Evolutionary conservation across 1,139 yeast genomes (phyloP).

Genomic region (Candida tropicalis): DNA sequence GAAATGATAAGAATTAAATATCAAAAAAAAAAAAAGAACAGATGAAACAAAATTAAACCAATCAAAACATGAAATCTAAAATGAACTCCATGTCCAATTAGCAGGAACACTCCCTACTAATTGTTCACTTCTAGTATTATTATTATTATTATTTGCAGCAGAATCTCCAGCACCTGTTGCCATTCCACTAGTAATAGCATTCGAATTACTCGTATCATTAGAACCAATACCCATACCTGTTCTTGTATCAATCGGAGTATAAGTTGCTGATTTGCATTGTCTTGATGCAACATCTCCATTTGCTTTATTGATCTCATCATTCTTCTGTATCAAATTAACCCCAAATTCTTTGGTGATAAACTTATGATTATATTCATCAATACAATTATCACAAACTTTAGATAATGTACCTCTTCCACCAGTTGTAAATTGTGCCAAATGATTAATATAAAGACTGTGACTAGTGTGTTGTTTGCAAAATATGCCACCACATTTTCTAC

Average conservation of each 20-base stretch:
- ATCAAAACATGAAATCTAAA: no score
- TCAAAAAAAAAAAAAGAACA: background rate
- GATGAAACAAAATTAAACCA: background rate
- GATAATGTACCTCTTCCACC: constrained; percentile 75
- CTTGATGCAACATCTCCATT: background rate
- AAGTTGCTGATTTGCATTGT: constrained; percentile 1
- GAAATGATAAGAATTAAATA: background rate
- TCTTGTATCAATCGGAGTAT: background rate
- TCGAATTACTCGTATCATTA: background rate
- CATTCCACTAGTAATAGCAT: background rate
- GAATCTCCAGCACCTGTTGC: background rate
- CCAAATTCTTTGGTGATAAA: constrained; percentile 48
- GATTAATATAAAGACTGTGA: constrained; percentile 62
- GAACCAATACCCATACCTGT: background rate
- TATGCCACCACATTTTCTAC: constrained; percentile 91
- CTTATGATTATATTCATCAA: constrained; percentile 61
- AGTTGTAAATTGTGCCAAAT: constrained; percentile 70
- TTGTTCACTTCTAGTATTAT: constrained; percentile 27
- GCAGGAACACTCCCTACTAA: constrained; percentile 64
- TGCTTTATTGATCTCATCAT: background rate
- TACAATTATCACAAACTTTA: constrained; percentile 80
- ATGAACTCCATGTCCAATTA: constrained; percentile 82
- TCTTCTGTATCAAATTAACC: constrained; percentile 15
- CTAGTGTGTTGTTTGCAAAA: constrained; percentile 74
- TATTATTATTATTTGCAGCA: background rate